phyloP scores from a whole-genome alignment of 257 asterid species.

The Paraleonurus japonicus region DNA sequence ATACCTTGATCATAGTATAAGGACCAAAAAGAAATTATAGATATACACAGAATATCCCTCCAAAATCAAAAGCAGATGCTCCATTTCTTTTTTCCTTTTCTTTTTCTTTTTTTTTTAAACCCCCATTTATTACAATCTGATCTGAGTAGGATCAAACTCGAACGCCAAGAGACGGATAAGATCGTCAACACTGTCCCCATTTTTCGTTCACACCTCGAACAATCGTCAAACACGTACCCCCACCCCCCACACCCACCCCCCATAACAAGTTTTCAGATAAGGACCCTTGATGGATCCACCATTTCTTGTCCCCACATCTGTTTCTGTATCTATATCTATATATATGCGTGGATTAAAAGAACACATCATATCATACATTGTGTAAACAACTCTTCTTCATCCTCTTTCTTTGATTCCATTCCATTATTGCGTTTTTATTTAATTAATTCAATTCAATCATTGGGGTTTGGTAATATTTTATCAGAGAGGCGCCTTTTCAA shows the following conservation, averaged over 20 bases:
- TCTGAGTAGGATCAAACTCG: conserved; percentile 19
- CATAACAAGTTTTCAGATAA: background rate
- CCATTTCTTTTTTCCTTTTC: background rate
- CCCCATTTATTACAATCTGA: background rate
- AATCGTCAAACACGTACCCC: background rate
- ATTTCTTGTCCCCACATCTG: background rate
- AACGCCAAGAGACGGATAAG: conserved; percentile 20
- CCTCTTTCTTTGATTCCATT: conserved; percentile 6
- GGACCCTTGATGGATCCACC: conserved; percentile 10
- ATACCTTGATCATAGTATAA: too few relatives aligned
- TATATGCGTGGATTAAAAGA: background rate
- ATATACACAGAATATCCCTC: conserved; percentile 11
- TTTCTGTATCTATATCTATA: background rate
- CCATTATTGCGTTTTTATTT: conserved; percentile 24
- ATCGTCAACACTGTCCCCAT: conserved; percentile 16
- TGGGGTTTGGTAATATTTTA: background rate
- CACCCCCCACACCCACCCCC: too few relatives aligned
- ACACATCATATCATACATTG: background rate
- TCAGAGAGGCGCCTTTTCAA: conserved; percentile 7
- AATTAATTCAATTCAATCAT: conserved; percentile 12
- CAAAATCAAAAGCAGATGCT: background rate
- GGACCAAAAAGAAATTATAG: background rate
- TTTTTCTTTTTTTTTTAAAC: too few relatives aligned
- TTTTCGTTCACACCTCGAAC: conserved; percentile 8
- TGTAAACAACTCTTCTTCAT: background rate